Evolutionary conservation across 2,329 filamentous ascomycete genomes (phyloP), one percentile per base, ranked within the genome.

Genomic region (Ceratocystis ficicola): DNA sequence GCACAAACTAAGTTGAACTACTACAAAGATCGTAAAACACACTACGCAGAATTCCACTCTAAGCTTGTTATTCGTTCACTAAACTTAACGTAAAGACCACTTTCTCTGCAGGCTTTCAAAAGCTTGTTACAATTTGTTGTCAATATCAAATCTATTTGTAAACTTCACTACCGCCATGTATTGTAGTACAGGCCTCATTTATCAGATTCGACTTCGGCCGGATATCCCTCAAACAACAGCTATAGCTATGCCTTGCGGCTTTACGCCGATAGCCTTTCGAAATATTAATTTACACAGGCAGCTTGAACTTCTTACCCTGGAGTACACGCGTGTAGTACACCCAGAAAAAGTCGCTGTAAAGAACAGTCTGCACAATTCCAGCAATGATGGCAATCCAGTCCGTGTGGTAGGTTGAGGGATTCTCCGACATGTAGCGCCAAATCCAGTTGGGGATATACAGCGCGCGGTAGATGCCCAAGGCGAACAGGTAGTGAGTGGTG

Each of bases 341-440:
- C 82, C 92, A 99, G 83, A 99, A 99, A 80, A 99, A 99, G 79
- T 99, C 94, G 69, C 90, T 95, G 80, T 99, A 99, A 67, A 99
- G 81, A 62, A 99, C 78, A 0, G 94, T 99, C 81, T 99, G 94
- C 69, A 97, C 79, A 66, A 97, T 82, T 12, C 94, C 94, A 2
- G 95, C 94, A 69, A 94, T 74, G 63, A 96, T 87, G 22, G 92
- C 88, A 70, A 96, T 95, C 69, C 86, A 89, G 74, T 97, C 92
- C 71, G 87, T 75, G 75, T 82, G 88, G 75, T 90, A 87, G 41
- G 64, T 65, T 63, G 83, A 79, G 59, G 77, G 74, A 48, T 66
- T 55, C 75, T 96, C 91, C 63, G 83, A 82, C 71, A 89, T 83
- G 77, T 93, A 97, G 66, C 94, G 83, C 77, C 90, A 97, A 72